Conservation (phyloP, 805 yeast species). For the Suhomyces pyralidae region DNA sequence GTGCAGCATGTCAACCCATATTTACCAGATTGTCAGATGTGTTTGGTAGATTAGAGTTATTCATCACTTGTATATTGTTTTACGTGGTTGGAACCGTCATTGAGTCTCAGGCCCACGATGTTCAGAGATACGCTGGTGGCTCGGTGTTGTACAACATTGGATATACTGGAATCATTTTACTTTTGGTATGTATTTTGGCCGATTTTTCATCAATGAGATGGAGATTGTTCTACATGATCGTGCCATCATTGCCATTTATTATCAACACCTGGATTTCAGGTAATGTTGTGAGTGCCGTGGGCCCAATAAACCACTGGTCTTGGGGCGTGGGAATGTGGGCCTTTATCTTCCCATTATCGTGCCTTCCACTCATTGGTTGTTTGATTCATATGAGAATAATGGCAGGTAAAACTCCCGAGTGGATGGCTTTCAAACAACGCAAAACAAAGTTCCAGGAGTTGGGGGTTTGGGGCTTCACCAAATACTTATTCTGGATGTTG, state of each 20-base stretch:
- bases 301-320: constrained; percentile 11
- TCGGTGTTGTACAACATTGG: constrained; percentile 23
- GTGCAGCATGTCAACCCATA: constrained; percentile 29
- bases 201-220: constrained; percentile 17
- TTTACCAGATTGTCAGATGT: constrained; percentile 27
- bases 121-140: constrained; percentile 28
- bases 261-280: constrained; percentile 21
- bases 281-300: constrained; percentile 13
- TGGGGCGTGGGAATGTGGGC: constrained; percentile 23
- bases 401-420: constrained; percentile 16
- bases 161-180: constrained; percentile 15
- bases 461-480: constrained; percentile 7
- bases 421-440: constrained; percentile 13
- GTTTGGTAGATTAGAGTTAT: constrained; percentile 28
- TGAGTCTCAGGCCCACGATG: constrained; percentile 27
- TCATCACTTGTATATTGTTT: constrained; percentile 19
- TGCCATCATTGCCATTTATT: constrained; percentile 16
- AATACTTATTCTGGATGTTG: constrained; percentile 25
- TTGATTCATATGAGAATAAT: constrained; percentile 14
- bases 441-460: constrained; percentile 21
- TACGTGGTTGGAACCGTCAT: constrained; percentile 28
- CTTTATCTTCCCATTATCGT: constrained; percentile 18
- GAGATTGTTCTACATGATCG: constrained; percentile 15
- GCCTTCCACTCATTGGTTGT: constrained; percentile 15
- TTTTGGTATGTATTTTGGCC: constrained; percentile 14